Evolutionary conservation across 768 basidiomycete species (phyloP).

Genomic region (Dendrothele bispora): DNA sequence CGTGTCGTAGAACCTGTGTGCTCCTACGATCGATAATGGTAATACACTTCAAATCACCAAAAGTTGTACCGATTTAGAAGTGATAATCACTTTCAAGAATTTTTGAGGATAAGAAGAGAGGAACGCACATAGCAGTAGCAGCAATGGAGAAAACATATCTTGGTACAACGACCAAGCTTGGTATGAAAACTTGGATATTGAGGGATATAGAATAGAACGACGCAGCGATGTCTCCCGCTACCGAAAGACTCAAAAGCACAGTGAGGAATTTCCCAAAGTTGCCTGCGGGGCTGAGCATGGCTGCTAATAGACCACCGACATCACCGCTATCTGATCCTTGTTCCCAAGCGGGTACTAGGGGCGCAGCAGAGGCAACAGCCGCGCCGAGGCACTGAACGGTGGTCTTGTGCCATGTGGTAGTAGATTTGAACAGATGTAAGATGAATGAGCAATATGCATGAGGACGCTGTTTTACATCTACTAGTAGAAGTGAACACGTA

Average conservation of each 20-base stretch:
- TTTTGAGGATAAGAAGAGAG: not conserved
- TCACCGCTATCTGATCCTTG: slow-evolving; percentile 54
- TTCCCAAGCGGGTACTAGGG: slow-evolving; percentile 61
- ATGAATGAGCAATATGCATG: not conserved
- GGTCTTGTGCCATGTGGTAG: slow-evolving; percentile 29
- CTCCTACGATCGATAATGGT: slow-evolving; percentile 73
- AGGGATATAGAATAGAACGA: slow-evolving; percentile 82
- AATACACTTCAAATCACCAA: slow-evolving; percentile 46
- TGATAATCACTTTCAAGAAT: not conserved
- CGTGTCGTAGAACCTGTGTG: slow-evolving; percentile 68
- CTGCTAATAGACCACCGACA: slow-evolving; percentile 71
- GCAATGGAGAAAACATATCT: slow-evolving; percentile 77
- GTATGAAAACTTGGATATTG: slow-evolving; percentile 69
- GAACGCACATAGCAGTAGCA: slow-evolving; percentile 64
- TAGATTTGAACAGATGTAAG: not conserved
- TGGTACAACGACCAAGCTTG: slow-evolving; percentile 58
- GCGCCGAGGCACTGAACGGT: slow-evolving; percentile 54
- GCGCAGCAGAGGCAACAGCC: slow-evolving; percentile 57
- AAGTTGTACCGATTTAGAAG: not conserved
- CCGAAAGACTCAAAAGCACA: slow-evolving; percentile 78
- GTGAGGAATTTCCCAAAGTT: slow-evolving; percentile 80
- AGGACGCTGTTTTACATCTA: not conserved
- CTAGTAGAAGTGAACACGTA: slow-evolving; percentile 16
- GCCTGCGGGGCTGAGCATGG: slow-evolving; percentile 68
- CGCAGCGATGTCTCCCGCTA: slow-evolving; percentile 79